phyloP scores from a whole-genome alignment of 1,284 basidiomycete genomes.

The Earliella scabrosa region DNA sequence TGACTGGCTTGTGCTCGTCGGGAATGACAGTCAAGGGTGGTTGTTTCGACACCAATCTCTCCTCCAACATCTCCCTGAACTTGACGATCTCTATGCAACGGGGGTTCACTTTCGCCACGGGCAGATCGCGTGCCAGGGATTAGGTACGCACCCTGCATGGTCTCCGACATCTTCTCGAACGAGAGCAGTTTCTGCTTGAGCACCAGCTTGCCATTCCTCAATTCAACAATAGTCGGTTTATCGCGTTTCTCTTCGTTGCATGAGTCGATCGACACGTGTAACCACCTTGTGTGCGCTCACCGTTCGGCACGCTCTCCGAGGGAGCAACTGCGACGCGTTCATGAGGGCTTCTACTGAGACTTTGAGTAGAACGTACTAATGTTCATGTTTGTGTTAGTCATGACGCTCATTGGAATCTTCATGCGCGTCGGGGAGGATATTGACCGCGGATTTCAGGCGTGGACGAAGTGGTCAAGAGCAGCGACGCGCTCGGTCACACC shows the following conservation, averaged over 20 bases:
- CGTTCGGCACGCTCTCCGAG: constrained; percentile 5
- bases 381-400: constrained; percentile 29
- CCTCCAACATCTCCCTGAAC: constrained; percentile 71
- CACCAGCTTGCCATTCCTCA: constrained; percentile 77
- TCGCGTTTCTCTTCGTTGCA: constrained; percentile 35
- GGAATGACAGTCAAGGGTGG: constrained; percentile 61
- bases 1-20: constrained; percentile 68
- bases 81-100: constrained; percentile 66
- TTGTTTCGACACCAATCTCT: constrained; percentile 47
- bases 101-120: constrained; percentile 1
- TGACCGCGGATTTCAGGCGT: constrained; percentile 4
- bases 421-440: not conserved
- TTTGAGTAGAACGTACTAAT: constrained; percentile 14
- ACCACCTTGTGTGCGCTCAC: constrained; percentile 9
- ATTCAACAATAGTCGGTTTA: constrained; percentile 54
- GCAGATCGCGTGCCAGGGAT: not conserved
- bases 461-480: constrained; percentile 12
- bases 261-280: constrained; percentile 15
- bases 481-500: constrained; percentile 29
- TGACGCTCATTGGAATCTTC: constrained; percentile 25
- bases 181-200: constrained; percentile 81
- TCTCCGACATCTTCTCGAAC: constrained; percentile 79
- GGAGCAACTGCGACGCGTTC: not conserved
- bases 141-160: constrained; percentile 69
- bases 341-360: not conserved